Base-by-base conservation (phyloP, 2,329 filamentous ascomycete species). In the Pseudocercospora crystallina region DNA sequence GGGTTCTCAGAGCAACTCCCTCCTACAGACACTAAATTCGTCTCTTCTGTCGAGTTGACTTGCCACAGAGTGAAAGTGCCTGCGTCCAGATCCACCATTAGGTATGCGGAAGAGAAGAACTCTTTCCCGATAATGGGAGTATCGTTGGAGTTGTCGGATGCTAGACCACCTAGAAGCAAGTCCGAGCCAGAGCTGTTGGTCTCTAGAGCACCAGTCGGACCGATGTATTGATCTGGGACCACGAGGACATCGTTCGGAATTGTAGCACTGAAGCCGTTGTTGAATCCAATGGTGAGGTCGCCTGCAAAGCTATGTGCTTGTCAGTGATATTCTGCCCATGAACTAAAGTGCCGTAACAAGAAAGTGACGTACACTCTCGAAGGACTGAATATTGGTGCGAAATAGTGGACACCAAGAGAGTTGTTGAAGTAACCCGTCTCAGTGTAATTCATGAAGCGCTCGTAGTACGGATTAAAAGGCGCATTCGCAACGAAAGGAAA, bases 71-170 rank as follows among this genome's bases (percentile, higher is more conserved):
- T 52, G 36, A 43, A 58, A 5, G 47, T 57, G 8, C 38, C 32
- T 9, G 43, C 43, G 14, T 56, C 50, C 10, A 52, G 31, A 41
- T 54, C 44, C 8, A 57, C 53, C 35, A 43, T 52, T 26, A 59
- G 34, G 38, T 54, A 54, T 12, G 56, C 56, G 12, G 37, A 49
- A 13, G 51, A 52, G 37, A 58, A 50, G 42, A 58, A 53, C n/a
- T 40, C 39, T 30, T 39, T 36, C 5, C 45, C 55, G 5, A 55
- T 35, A n/a, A 55, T 34, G 2, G 46, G 35, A 11, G 48, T 37
- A 32, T 57, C 43, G 40, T 54, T 53, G 13, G 37, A 36, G 17
- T 47, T 57, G 10, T 33, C 35, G 14, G 40, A 32, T 13, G 42
- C 42, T 2, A 29, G 47, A 2, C 45, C 38, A 15, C 38, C 47